phyloP scores from a whole-genome alignment of 257 asterid genomes.

The Orobanche coerulescens region DNA sequence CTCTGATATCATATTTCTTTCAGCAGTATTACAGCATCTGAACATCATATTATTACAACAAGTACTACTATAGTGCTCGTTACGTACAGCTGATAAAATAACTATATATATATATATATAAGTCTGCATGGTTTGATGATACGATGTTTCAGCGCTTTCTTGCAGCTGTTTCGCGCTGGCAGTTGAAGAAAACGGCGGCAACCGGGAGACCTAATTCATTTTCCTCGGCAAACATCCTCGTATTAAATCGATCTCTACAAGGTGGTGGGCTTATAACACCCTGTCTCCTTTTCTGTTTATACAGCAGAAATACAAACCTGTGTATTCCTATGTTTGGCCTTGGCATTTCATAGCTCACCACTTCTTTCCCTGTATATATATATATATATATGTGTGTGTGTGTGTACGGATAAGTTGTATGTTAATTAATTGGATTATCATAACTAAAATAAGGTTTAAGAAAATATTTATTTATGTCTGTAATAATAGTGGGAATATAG shows the following conservation, averaged over 20 bases:
- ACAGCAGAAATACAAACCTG: conserved; percentile 60
- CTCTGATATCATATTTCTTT: too few relatives aligned
- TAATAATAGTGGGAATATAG: too few relatives aligned
- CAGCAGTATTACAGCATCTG: neutral
- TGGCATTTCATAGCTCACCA: conserved; percentile 65
- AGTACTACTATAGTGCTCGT: too few relatives aligned
- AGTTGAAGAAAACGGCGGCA: conserved; percentile 78
- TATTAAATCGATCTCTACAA: conserved; percentile 52
- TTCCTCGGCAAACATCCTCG: conserved; percentile 52
- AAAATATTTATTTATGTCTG: too few relatives aligned
- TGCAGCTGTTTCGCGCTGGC: conserved; percentile 91
- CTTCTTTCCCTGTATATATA: conserved; percentile 51
- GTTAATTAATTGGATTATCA: neutral
- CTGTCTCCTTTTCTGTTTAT: conserved; percentile 53
- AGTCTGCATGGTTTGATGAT: too few relatives aligned
- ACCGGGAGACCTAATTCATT: conserved; percentile 65
- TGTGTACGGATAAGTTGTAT: too few relatives aligned
- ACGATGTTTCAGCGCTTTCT: conserved; percentile 41
- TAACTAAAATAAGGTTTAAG: too few relatives aligned
- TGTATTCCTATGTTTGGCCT: conserved; percentile 87
- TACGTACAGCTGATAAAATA: too few relatives aligned
- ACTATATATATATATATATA: too few relatives aligned
- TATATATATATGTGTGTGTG: too few relatives aligned
- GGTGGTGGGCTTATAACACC: conserved; percentile 19
- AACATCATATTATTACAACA: neutral